Conservation (phyloP, 2,329 filamentous ascomycete genomes). For the Simplicillium aogashimaense region DNA sequence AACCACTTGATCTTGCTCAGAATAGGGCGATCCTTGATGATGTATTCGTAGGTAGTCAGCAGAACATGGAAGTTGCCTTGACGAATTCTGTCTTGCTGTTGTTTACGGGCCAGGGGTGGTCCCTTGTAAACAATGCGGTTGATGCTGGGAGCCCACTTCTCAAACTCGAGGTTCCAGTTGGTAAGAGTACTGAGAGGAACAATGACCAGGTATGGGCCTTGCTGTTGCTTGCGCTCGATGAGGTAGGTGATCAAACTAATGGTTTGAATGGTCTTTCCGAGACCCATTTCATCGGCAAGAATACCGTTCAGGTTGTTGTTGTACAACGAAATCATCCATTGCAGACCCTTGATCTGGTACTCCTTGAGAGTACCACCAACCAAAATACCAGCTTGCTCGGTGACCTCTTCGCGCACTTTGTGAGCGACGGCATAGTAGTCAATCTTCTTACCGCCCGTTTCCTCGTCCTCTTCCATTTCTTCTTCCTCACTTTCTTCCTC, state of each 20-base stretch:
- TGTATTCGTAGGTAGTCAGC: constrained; percentile 96
- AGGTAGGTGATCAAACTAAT: constrained; percentile 96
- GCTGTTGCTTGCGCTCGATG: constrained; percentile 89
- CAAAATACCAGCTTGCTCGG: constrained; percentile 70
- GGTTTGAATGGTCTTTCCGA: constrained; percentile 98
- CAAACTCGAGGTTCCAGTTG: constrained; percentile 98
- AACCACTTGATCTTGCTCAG: constrained; percentile 99
- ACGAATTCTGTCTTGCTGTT: constrained; percentile 87
- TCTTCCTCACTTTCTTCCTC: constrained; percentile 58
- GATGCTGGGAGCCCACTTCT: constrained; percentile 93
- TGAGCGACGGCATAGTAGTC: constrained; percentile 99
- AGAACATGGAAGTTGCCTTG: constrained; percentile 94
- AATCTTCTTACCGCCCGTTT: constrained; percentile 66
- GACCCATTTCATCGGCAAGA: constrained; percentile 97
- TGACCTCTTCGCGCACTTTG: constrained; percentile 87
- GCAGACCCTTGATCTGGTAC: constrained; percentile 95
- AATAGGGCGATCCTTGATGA: constrained; percentile 95
- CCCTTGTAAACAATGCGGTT: constrained; percentile 92
- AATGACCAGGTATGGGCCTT: constrained; percentile 89
- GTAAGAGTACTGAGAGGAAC: constrained; percentile 94
- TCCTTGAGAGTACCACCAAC: constrained; percentile 92
- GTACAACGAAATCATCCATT: constrained; percentile 99
- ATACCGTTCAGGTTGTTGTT: constrained; percentile 99
- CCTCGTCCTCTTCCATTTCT: constrained; percentile 50
- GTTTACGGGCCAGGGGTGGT: constrained; percentile 76